phyloP scores from a whole-genome alignment of 768 basidiomycete genomes.

The Holtermanniella nyarrowii region DNA sequence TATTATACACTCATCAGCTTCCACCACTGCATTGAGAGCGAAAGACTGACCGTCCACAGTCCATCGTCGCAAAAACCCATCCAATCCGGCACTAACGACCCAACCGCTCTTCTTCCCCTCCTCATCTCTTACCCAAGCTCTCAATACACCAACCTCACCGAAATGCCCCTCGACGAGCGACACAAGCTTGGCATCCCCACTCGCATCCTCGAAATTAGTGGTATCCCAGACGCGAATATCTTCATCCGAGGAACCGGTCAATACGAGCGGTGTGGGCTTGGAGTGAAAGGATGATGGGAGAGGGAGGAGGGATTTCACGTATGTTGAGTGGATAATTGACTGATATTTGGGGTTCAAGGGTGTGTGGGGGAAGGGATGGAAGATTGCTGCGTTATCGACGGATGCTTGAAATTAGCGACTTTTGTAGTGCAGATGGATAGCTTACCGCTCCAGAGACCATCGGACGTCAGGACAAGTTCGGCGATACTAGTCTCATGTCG shows the following conservation, averaged over 20 bases:
- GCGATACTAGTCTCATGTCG: conserved; percentile 78
- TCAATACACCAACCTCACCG: conserved; percentile 72
- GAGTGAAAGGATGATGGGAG: conserved; percentile 46
- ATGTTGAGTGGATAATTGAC: conserved; percentile 50
- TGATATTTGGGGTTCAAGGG: conserved; percentile 13
- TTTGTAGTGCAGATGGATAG: conserved; percentile 1
- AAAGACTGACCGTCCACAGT: conserved; percentile 51
- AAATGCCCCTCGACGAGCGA: conserved; percentile 65
- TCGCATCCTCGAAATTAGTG: conserved; percentile 46
- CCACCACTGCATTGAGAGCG: too few species aligned
- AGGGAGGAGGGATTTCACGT: conserved; percentile 60
- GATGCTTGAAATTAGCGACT: conserved; percentile 52
- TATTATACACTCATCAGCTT: too few species aligned
- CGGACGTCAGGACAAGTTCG: conserved; percentile 56
- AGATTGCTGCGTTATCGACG: conserved; percentile 70
- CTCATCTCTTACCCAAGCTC: conserved; percentile 53
- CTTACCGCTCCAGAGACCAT: conserved; percentile 81
- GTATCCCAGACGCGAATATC: conserved; percentile 70
- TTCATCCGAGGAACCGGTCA: conserved; percentile 73
- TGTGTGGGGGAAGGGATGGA: conserved; percentile 42
- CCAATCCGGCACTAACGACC: conserved; percentile 74
- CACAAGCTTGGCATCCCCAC: conserved; percentile 4
- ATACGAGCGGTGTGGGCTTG: conserved; percentile 55
- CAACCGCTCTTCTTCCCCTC: conserved; percentile 55
- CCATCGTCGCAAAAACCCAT: conserved; percentile 82